Evolutionary conservation across 768 basidiomycete species (phyloP), one percentile per base, ranked within the genome.

Genomic region (Amanita fuliginea): DNA sequence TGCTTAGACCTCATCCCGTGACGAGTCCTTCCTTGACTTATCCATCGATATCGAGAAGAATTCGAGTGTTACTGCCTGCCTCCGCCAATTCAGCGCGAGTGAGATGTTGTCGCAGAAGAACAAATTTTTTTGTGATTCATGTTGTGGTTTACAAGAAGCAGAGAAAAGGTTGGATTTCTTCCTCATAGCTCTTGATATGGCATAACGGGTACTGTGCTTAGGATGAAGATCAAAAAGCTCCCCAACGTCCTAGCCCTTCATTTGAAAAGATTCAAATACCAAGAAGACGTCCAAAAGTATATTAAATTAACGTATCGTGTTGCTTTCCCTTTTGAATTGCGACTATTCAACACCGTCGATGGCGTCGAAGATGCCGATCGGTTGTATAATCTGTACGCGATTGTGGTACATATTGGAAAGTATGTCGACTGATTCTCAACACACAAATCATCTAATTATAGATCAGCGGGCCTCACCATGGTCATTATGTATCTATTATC

Each of bases 21-120:
- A 98, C 60, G 96, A 99, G 65, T 80, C 85, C 8, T 99, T 99
- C 68, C 77, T 99, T 48, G 96, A 99, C 67, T 75, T 99, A n/a
- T 97, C 94, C 4, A 91, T 99, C 66, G 96, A 99, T 64, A 98
- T 99, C 57, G 95, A 97, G 63, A 91, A 96, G 64, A 96, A 98
- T 65, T 89, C 93, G 3, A 95, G 91, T 54, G 83, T 99, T 47
- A 95, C 94, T 1, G 86, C 94, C 6, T 99, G 96, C 63, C 77
- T 99, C 32, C 79, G 92, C 41, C 91, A 94, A 61, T 99, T 99
- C 64, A 95, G 91, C 60, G 94, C 93, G 35, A 90, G 86, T 60
- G 96, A 99, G 67, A 99, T 97, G 94, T 78, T 99, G 16, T 94
- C 91, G 58, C 91, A 95, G 65, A 86, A 79, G 65, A 97, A 99